Percentiles rank a stretch among this genome's conserved stretches.
Evolutionary conservation across 2,329 filamentous ascomycete species (phyloP).

Genomic region (Aureobasidium mangrovei): DNA sequence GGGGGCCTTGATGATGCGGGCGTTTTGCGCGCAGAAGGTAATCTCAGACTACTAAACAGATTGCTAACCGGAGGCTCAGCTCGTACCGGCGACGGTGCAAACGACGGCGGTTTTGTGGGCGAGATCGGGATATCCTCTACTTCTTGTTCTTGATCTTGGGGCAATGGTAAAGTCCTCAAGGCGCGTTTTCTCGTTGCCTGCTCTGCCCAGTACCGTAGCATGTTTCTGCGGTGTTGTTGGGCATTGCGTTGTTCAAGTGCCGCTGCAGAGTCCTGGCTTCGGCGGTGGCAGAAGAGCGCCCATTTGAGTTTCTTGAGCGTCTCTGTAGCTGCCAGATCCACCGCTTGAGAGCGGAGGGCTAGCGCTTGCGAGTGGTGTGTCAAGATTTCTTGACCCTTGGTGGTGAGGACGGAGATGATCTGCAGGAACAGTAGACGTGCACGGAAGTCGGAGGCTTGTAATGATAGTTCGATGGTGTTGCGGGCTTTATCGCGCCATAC

Average conservation of each 20-base stretch:
- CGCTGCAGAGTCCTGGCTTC: slow-evolving; percentile 43
- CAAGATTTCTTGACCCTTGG: slow-evolving; percentile 9
- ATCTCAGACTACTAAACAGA: slow-evolving; percentile 15
- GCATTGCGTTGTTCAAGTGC: slow-evolving; percentile 45
- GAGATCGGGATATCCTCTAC: slow-evolving; percentile 16
- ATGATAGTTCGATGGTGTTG: slow-evolving; percentile 19
- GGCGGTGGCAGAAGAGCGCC: slow-evolving; percentile 46
- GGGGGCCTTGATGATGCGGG: slow-evolving; percentile 14
- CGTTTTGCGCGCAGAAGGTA: slow-evolving; percentile 12
- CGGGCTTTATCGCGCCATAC: slow-evolving; percentile 28
- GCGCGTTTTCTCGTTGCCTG: slow-evolving; percentile 29
- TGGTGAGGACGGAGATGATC: neutral
- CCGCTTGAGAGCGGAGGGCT: slow-evolving; percentile 37
- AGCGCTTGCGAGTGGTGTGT: slow-evolving; percentile 32
- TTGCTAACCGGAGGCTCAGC: neutral
- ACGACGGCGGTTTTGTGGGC: neutral
- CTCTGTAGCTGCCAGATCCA: slow-evolving; percentile 25
- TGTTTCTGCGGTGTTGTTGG: slow-evolving; percentile 46
- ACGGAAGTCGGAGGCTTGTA: slow-evolving; percentile 27
- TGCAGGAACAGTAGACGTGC: slow-evolving; percentile 6
- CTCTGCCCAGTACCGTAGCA: slow-evolving; percentile 48
- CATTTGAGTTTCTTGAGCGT: slow-evolving; percentile 49
- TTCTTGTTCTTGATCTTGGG: neutral
- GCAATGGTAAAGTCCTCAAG: slow-evolving; percentile 9
- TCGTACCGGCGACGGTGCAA: neutral